Conservation (phyloP, 345 rosid species). For the Camelina hispida region DNA sequence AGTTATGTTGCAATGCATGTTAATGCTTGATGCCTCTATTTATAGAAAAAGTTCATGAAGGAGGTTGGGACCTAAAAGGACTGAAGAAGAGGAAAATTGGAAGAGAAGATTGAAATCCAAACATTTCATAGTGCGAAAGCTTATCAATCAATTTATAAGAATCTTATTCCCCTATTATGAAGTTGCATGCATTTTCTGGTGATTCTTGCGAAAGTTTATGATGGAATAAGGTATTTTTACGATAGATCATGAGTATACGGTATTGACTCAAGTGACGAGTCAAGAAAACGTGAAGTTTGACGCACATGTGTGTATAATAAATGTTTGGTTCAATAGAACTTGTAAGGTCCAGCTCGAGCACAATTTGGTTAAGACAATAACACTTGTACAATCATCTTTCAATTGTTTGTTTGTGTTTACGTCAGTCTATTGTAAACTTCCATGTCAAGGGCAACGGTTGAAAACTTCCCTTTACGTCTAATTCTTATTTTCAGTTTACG, state of each 20-base stretch:
- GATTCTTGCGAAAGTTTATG: constrained; percentile 16
- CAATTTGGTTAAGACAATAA: not conserved
- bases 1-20: not conserved
- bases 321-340: not conserved
- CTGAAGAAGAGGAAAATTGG: constrained; percentile 7
- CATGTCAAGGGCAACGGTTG: not conserved
- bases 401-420: not conserved
- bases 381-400: not conserved
- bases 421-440: not conserved
- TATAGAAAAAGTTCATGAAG: constrained; percentile 27
- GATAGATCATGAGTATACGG: not conserved
- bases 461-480: not conserved
- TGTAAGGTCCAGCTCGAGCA: not conserved
- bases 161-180: constrained; percentile 30
- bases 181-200: not conserved
- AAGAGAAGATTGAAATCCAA: constrained; percentile 21
- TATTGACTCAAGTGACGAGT: constrained; percentile 17
- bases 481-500: not conserved
- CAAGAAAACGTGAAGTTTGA: not conserved
- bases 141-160: constrained; percentile 37
- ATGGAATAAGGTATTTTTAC: not conserved
- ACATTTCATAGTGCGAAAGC: constrained; percentile 28
- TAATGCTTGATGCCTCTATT: constrained; percentile 1
- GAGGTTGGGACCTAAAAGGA: not conserved
- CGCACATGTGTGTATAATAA: not conserved